Percentiles rank a stretch among this genome's conserved stretches.
These are phyloP conservation scores for Sphenostylis stenocarpa DNA, from an alignment of 306 rosid genomes.

Conservation along the genomic window DNA sequence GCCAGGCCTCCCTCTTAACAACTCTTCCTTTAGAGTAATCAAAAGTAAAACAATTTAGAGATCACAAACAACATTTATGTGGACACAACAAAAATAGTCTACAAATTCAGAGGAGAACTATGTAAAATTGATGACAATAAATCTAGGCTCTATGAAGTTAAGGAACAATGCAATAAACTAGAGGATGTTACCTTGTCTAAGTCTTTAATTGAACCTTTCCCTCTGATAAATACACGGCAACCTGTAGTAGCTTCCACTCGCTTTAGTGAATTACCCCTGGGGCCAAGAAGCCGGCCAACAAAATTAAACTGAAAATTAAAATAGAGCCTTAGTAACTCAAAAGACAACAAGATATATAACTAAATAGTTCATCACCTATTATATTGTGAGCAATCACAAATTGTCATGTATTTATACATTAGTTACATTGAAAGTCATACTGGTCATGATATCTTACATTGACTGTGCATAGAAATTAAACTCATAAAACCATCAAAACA, in stretches of 20 bases:
- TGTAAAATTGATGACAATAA: not conserved
- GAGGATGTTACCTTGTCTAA: slow-evolving; percentile 47
- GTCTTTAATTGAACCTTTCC: slow-evolving; percentile 63
- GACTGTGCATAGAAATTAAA: not conserved
- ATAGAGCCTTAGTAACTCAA: slow-evolving; percentile 15
- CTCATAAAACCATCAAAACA: not conserved
- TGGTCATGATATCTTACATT: not conserved
- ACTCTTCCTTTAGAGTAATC: slow-evolving; percentile 63
- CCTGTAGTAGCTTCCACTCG: slow-evolving; percentile 62
- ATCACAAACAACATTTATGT: slow-evolving; percentile 12
- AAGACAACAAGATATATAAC: not conserved
- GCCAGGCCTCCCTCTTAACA: slow-evolving; percentile 87
- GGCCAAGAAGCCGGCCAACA: slow-evolving; percentile 65
- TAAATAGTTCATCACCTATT: not conserved
- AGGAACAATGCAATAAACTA: not conserved
- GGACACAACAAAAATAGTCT: slow-evolving; percentile 16
- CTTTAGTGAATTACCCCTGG: slow-evolving; percentile 62
- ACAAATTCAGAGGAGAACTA: slow-evolving; percentile 8
- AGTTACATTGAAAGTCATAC: not conserved
- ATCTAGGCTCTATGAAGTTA: slow-evolving; percentile 8
- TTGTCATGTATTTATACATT: not conserved
- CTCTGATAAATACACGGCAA: slow-evolving; percentile 64
- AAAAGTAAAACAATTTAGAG: slow-evolving; percentile 20
- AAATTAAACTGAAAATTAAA: slow-evolving; percentile 54
- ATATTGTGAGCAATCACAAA: not conserved